Base-by-base conservation (phyloP, 2,329 filamentous ascomycete species). In the Ophiocordyceps camponoti-floridani region DNA sequence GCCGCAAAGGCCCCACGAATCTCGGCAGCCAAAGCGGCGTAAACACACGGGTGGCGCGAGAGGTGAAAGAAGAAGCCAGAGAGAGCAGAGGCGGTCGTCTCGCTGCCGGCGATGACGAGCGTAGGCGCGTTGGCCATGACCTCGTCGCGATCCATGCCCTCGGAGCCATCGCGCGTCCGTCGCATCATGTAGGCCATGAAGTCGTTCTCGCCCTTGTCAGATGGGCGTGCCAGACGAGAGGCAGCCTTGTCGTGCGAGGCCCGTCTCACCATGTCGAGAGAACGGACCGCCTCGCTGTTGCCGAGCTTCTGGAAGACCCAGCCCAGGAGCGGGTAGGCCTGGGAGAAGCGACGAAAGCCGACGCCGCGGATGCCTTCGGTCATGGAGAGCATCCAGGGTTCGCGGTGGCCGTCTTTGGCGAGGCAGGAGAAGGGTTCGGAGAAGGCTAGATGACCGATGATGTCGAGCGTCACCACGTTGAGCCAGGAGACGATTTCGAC, bases 391-490 rank as follows among this genome's bases (percentile, higher is more conserved):
- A 58, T 48, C 52, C 54, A 59, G 0, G 55, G 56, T 19, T 59
- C 35, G 14, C 35, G 54, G 41, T 53, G 52, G 23, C 49, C 49
- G 35, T 48, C 50, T 40, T 50, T 53, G n/a, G 56, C 49, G 9
- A 66, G 50, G 45, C 58, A 58, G 14, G 53, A 52, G 47, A 66
- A 68, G 0, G 62, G 58, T 41, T 68, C 60, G 12, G 63, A 64
- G 48, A 69, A 70, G 0, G 63, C 58, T 28, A 71, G 54, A 40
- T 58, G 51, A 7, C 56, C 55, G n/a, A 65, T 60, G 18, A 68
- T 60, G 50, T 67, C 65, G 47, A 68, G 62, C 0, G 63, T 59
- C 2, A 56, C 51, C 47, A 60, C 63, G 41, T 63, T 60, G 44
- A 56, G 53, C 61, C 61, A 65, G 30, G 58, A 49, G 11, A 53